Base-by-base conservation (phyloP, 2,329 filamentous ascomycete genomes). In the Nemania sp. region DNA sequence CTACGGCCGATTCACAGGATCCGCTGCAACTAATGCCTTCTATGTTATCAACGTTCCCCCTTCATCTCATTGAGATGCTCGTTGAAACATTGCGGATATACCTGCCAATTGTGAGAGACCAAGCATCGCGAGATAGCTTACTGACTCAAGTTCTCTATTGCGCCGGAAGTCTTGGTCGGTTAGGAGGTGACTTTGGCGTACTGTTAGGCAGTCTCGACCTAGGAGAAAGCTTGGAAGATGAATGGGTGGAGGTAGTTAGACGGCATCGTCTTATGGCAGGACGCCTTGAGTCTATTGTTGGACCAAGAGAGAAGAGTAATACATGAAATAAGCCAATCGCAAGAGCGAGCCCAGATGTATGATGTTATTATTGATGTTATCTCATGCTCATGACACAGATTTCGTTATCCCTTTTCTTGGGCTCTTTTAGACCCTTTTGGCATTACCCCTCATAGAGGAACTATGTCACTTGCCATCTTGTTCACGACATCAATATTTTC, bases 91-190 rank as follows among this genome's bases (percentile, higher is more conserved):
- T 96, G 41, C 80, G 82, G 49, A 73, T 75, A 12, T 96, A 97
- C 69, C 77, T 97, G 2, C 90, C 91, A 0, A 90, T 89, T 44
- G 84, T 97, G 3, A 83, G 82, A 61, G 92, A 97, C 65, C 86
- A 86, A 59, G 82, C 87, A 20, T 87, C 89, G 0, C 79, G 91
- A 26, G 93, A 97, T 68, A 96, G 91, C 66, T 79, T 97, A 49
- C 75, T 97, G 31, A 97, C 92, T 0, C 93, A 97, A 69, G 89
- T 97, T 0, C 75, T 97, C 7, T 97, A 97, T 72, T 96, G 91
- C 64, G 92, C 93, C 0, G 90, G 91, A 40, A 97, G 92, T 72
- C 75, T 99, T 43, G 93, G 93, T 0, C 82, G 94, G 41, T 75
- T 97, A 0, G 94, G 94, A 2, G 92, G 90, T 1, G 94, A 99